A percentile compares a stretch with the other conserved stretches of the same genome.
Evolutionary conservation across 768 basidiomycete genomes (phyloP).

Genomic region (Agrocybe pediades): DNA sequence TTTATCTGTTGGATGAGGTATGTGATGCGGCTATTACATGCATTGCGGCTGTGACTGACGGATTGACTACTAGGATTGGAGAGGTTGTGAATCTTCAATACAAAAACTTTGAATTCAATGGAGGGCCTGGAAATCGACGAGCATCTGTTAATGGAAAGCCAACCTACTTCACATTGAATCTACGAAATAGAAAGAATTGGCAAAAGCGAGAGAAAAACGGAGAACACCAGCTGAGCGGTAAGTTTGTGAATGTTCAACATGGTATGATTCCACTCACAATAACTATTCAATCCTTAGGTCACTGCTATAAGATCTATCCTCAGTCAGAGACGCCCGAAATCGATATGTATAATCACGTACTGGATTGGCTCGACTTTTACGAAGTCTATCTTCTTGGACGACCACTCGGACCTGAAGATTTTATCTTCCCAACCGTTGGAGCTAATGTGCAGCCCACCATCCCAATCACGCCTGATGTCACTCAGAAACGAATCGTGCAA

Average conservation of each 20-base stretch:
- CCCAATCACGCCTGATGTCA: constrained; percentile 7
- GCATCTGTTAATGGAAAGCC: neutral
- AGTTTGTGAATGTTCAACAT: neutral
- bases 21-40: neutral
- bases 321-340: constrained; percentile 12
- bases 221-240: constrained; percentile 11
- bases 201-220: constrained; percentile 7
- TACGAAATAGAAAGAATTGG: constrained; percentile 14
- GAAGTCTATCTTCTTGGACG: constrained; percentile 16
- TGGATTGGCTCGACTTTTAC: constrained; percentile 15
- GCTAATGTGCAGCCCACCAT: constrained; percentile 17
- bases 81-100: neutral
- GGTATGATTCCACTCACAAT: neutral
- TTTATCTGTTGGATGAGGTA: constrained; percentile 17
- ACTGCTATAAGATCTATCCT: constrained; percentile 14
- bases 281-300: constrained; percentile 7
- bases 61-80: neutral
- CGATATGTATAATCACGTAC: constrained; percentile 22
- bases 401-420: constrained; percentile 24
- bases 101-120: constrained; percentile 5
- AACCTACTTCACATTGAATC: constrained; percentile 8
- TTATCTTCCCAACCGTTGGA: constrained; percentile 31
- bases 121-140: neutral
- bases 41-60: neutral
- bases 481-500: constrained; percentile 28